phyloP scores from a whole-genome alignment of 2,329 filamentous ascomycete genomes.

The Xylaria sp. region DNA sequence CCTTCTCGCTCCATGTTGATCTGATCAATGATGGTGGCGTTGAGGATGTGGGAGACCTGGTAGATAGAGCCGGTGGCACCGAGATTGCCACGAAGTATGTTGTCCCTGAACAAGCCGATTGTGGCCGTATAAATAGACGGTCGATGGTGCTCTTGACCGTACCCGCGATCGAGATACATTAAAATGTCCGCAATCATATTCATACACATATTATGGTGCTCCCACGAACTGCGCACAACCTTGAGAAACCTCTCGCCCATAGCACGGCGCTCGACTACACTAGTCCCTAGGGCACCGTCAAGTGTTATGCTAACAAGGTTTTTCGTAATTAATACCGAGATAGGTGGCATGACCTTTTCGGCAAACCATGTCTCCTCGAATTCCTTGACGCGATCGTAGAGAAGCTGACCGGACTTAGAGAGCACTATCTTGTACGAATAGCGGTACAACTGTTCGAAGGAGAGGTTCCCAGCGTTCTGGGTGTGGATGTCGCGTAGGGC shows the following conservation, averaged over 20 bases:
- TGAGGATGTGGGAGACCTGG: constrained; percentile 75
- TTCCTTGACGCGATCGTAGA: constrained; percentile 80
- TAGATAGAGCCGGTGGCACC: constrained; percentile 49
- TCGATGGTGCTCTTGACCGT: constrained; percentile 70
- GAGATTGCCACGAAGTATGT: constrained; percentile 72
- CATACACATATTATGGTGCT: constrained; percentile 90
- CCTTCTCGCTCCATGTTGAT: constrained; percentile 91
- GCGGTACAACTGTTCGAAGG: constrained; percentile 94
- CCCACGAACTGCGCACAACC: constrained; percentile 78
- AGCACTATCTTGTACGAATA: constrained; percentile 93
- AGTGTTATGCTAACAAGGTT: constrained; percentile 68
- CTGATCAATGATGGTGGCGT: constrained; percentile 84
- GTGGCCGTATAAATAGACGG: constrained; percentile 83
- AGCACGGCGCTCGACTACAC: constrained; percentile 77
- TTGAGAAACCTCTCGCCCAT: constrained; percentile 84
- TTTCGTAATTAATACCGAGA: constrained; percentile 72
- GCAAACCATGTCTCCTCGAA: constrained; percentile 85
- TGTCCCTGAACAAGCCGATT: constrained; percentile 87
- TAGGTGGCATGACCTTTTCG: constrained; percentile 71
- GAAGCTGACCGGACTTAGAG: constrained; percentile 79
- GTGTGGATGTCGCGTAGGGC: constrained; percentile 89
- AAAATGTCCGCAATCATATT: constrained; percentile 96
- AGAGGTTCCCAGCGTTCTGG: constrained; percentile 86
- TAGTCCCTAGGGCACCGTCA: constrained; percentile 60
- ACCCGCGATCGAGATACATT: constrained; percentile 95